phyloP scores from a whole-genome alignment of 1,284 basidiomycete species.

The Agroathelia rolfsii region DNA sequence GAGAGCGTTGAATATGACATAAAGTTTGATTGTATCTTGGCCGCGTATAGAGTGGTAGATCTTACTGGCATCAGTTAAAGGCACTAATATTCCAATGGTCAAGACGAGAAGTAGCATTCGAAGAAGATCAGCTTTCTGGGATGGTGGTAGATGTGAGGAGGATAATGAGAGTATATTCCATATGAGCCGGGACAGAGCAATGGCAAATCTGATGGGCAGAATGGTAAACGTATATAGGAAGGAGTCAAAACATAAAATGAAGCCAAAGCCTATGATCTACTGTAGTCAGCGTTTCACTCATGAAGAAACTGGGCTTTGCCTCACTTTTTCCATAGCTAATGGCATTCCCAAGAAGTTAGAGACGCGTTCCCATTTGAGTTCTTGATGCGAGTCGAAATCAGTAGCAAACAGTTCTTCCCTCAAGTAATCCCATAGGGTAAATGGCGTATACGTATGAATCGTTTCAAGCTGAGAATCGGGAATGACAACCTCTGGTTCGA shows the following conservation, averaged over 20 bases:
- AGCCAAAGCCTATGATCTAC: slow-evolving; percentile 88
- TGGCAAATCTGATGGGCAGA: slow-evolving; percentile 78
- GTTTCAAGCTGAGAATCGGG: no score
- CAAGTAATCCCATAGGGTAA: slow-evolving; percentile 89
- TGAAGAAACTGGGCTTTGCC: no score
- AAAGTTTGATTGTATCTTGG: slow-evolving; percentile 97
- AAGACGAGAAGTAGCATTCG: slow-evolving; percentile 70
- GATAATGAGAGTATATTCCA: slow-evolving; percentile 41
- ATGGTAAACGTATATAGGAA: slow-evolving; percentile 99
- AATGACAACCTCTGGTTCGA: no score
- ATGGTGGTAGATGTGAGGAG: slow-evolving; percentile 57
- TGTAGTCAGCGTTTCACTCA: no score
- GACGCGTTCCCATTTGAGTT: slow-evolving; percentile 95
- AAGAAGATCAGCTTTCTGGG: slow-evolving; percentile 88
- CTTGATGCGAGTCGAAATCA: slow-evolving; percentile 88
- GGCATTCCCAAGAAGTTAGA: slow-evolving; percentile 95
- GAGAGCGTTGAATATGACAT: slow-evolving; percentile 97
- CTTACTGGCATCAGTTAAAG: slow-evolving; percentile 91
- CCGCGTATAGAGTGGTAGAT: slow-evolving; percentile 99
- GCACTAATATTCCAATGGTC: slow-evolving; percentile 68
- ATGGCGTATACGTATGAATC: no score
- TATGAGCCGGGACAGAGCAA: slow-evolving; percentile 57
- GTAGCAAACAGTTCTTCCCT: slow-evolving; percentile 80
- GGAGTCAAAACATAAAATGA: slow-evolving; percentile 90
- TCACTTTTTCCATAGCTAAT: slow-evolving; percentile 86